Percentiles rank a stretch among this genome's conserved stretches.
phyloP scores from a whole-genome alignment of 768 basidiomycete genomes.

The Pleurotus platypus region DNA sequence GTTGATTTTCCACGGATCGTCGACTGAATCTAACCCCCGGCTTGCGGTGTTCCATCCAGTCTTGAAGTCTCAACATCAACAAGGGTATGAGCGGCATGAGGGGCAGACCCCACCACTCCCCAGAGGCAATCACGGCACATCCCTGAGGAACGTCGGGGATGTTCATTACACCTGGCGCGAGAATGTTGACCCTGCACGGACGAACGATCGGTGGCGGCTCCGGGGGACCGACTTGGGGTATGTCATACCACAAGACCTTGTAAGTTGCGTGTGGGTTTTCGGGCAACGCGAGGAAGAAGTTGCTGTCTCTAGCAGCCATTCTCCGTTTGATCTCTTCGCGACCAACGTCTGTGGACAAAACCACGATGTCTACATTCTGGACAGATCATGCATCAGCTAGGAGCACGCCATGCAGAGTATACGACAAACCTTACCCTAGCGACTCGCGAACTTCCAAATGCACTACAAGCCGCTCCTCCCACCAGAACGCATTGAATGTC shows the following conservation, averaged over 20 bases:
- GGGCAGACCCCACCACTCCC: constrained; percentile 10
- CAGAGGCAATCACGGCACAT: constrained; percentile 5
- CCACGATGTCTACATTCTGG: constrained; percentile 35
- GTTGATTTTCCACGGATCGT: not conserved
- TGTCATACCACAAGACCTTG: constrained; percentile 18
- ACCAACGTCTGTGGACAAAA: constrained; percentile 20
- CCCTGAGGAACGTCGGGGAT: constrained; percentile 12
- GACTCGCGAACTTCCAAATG: not conserved
- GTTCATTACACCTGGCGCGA: constrained; percentile 12
- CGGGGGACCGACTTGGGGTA: too few relatives aligned
- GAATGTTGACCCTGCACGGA: constrained; percentile 13
- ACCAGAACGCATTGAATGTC: not conserved
- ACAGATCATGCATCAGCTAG: not conserved
- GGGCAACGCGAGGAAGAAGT: constrained; percentile 26
- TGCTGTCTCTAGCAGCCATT: constrained; percentile 20
- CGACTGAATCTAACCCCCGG: not conserved
- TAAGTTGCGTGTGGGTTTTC: constrained; percentile 26
- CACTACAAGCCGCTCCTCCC: not conserved
- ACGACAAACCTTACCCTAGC: not conserved
- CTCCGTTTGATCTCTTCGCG: constrained; percentile 26
- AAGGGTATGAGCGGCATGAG: constrained; percentile 4
- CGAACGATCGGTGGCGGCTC: too few relatives aligned
- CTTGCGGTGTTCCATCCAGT: not conserved
- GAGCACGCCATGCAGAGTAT: not conserved
- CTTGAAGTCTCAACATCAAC: not conserved